Conservation (phyloP, 192 early-diverging fungal species). For the Neocallimastix lanati region DNA sequence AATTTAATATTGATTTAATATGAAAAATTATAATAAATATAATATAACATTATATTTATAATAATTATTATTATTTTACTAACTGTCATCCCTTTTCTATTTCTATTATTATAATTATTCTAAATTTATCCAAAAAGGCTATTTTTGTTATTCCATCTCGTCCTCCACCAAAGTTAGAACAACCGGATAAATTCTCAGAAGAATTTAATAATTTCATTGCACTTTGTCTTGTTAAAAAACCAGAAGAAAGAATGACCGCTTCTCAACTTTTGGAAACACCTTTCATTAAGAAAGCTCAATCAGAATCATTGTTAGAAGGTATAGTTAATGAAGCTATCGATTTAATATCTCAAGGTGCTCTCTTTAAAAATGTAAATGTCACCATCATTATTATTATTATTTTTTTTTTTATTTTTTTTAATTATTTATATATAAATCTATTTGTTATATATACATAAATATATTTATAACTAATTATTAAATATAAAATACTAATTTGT, state of each 20-base stretch:
- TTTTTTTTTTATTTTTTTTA: no score
- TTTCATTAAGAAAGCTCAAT: neutral
- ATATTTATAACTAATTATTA: no score
- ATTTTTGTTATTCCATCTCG: conserved; percentile 45
- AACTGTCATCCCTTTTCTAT: no score
- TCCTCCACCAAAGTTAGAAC: conserved; percentile 32
- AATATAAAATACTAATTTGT: no score
- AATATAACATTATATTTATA: neutral
- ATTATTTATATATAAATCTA: no score
- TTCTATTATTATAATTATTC: no score
- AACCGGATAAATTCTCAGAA: conserved; percentile 16
- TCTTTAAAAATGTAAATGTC: neutral
- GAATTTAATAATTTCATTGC: conserved; percentile 29
- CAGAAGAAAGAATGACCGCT: conserved; percentile 21
- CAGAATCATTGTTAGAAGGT: neutral
- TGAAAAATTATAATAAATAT: no score
- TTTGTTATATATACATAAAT: no score
- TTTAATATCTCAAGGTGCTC: neutral
- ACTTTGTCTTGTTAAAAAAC: conserved; percentile 35
- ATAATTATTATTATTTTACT: conserved; percentile 4
- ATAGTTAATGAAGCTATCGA: neutral
- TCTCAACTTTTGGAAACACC: conserved; percentile 14
- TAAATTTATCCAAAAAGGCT: conserved; percentile 9
- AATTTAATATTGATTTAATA: no score
- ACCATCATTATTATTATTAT: no score